Base-by-base conservation (phyloP, 192 early-diverging fungal genomes). In the Mycoemilia scoparia region DNA sequence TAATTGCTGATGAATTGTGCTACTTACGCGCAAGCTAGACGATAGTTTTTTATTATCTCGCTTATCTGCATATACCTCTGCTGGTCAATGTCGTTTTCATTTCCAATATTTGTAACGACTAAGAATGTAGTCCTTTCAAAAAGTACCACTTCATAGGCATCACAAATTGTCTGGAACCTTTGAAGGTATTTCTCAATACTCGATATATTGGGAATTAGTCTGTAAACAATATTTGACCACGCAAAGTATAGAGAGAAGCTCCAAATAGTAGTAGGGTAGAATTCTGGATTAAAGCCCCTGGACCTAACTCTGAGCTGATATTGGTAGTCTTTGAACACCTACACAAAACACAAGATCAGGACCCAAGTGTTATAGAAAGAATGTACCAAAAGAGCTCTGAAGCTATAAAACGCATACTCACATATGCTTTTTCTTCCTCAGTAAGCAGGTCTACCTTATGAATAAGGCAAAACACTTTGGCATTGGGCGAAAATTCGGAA, bases 401-500 rank as follows among this genome's bases (percentile, higher is more conserved):
- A 22, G n/a, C 29, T n/a, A n/a, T n/a, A n/a, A 17, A 22, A 7
- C 20, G 28, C 21, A 28, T 49, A n/a, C n/a, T n/a, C 40, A 84
- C 73, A 37, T 40, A 45, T 23, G 82, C 78, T 25, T 81, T 54
- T 28, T 77, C 60, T 2, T 75, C 66, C 26, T 80, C 79, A 34
- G 62, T 73, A 16, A 95, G 74, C 35, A 92, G 67, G 67, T 98
- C 93, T 82, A 98, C 95, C 49, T 98, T 98, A 49, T 98, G 93
- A 37, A 98, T 76, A 30, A 98, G 59, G 34, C 88, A 91, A 54
- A 93, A 96, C 18, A 98, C 82, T 35, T 79, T 77, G 32, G 90
- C 90, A 33, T 93, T 86, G 34, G 70, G 74, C 13, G 84, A 88
- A 38, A 78, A 78, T 16, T 63, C 51, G 42, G 69, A 35, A 39